phyloP scores from a whole-genome alignment of 371 early-diverging fungal species.

The Actinomortierella ambigua region DNA sequence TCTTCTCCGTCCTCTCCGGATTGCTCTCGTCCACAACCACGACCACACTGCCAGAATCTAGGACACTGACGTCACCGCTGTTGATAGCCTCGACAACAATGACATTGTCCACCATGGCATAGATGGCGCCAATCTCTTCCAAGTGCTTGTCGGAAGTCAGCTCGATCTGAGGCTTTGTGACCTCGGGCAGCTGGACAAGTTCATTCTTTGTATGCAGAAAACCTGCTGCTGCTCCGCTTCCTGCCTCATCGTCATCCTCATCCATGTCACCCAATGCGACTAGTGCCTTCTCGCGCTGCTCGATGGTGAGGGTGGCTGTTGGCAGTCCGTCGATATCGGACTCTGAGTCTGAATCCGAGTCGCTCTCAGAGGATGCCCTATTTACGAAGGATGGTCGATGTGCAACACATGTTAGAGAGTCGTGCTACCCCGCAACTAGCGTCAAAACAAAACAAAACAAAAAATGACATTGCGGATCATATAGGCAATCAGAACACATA shows the following conservation, averaged over 20 bases:
- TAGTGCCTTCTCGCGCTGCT: constrained; percentile 41
- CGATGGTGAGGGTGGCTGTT: constrained; percentile 20
- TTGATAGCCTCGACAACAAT: constrained; percentile 70
- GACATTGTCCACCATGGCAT: constrained; percentile 74
- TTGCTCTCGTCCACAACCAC: constrained; percentile 38
- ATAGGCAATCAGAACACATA: background rate
- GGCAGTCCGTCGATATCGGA: constrained; percentile 13
- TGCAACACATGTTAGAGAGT: no score
- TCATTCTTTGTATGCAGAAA: constrained; percentile 62
- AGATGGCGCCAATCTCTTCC: constrained; percentile 67
- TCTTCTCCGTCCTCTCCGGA: constrained; percentile 53
- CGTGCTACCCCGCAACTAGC: no score
- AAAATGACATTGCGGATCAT: background rate
- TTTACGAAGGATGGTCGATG: no score
- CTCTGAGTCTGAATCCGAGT: constrained; percentile 44
- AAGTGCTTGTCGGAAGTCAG: constrained; percentile 64
- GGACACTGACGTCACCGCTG: constrained; percentile 56
- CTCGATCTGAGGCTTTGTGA: constrained; percentile 60
- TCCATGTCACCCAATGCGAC: constrained; percentile 45
- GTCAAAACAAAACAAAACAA: no score
- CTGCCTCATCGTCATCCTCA: constrained; percentile 39
- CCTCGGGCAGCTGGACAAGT: constrained; percentile 53
- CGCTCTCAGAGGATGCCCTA: constrained; percentile 11
- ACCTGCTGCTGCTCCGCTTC: constrained; percentile 17
- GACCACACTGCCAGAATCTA: constrained; percentile 84